Conservation (phyloP, 2,329 filamentous ascomycete genomes). For the Ceratocystis papillata region DNA sequence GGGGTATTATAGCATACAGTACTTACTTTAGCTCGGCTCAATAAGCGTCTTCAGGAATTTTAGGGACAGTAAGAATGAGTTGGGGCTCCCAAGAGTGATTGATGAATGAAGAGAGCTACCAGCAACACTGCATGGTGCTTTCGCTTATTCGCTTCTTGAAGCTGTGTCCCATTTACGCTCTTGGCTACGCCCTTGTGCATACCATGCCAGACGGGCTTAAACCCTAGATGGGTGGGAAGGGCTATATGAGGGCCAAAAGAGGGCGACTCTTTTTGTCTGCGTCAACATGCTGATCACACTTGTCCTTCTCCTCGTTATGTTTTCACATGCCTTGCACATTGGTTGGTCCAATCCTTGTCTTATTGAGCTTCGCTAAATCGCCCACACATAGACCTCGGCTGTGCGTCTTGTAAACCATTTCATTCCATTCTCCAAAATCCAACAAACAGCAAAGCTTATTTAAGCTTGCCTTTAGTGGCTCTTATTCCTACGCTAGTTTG, state of each 20-base stretch:
- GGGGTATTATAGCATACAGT: not conserved
- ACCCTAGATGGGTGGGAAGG: not conserved
- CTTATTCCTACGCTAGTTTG: not conserved
- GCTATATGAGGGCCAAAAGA: not conserved
- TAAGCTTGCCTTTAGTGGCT: conserved; percentile 5
- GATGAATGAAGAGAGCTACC: conserved; percentile 5
- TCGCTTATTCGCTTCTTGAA: too few relatives aligned
- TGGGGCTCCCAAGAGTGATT: too few relatives aligned
- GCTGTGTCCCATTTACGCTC: not conserved
- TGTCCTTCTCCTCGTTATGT: not conserved
- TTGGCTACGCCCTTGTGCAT: conserved; percentile 2
- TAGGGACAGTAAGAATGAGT: not conserved
- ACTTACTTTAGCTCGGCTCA: not conserved
- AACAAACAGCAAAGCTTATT: not conserved
- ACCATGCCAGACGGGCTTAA: not conserved
- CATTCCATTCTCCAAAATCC: not conserved
- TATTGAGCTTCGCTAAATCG: not conserved
- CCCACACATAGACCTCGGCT: conserved; percentile 7
- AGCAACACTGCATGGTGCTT: not conserved
- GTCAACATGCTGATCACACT: not conserved
- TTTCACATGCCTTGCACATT: not conserved
- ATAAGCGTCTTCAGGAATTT: not conserved
- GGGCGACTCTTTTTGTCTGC: not conserved
- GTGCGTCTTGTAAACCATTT: not conserved
- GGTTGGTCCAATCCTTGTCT: not conserved